Base-by-base conservation (phyloP, 352 stramenopile species). In the Bremia lactucae region DNA sequence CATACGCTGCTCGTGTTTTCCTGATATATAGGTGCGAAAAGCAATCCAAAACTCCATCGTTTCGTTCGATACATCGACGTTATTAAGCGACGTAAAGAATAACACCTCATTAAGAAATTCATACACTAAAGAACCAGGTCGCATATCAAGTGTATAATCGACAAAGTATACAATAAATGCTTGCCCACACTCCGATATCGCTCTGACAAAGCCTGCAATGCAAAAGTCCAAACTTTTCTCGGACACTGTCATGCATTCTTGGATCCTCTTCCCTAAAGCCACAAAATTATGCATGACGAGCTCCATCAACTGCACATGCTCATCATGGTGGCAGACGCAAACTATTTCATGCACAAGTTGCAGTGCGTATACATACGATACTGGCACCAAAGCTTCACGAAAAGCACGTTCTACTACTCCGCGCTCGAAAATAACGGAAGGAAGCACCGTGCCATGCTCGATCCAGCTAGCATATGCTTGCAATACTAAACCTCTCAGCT, bases 41-140 rank as follows among this genome's bases (percentile, higher is more conserved):
- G 82, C 65, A 49, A 89, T 82, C 77, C 77, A 89, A 21, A 89
- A 89, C 7, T 77, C 65, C 72, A 86, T 89, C 14, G 72, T 89
- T 46, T 79, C 72, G 35, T 86, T 86, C 4, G 77, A 86, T 13
- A 77, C 65, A 6, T 79, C 49, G 20, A 89, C 50, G 41, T 86
- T 65, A 36, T 72, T 66, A 19, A 82, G 24, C 6, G 68, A 61
- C 9, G 77, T 89, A 46, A 87, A 86, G 29, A 62, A 74, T 11
- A 89, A 34, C 15, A 89, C 60, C 11, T 64, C 72, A 6, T 84
- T 68, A 18, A 89, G 43, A 37, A 89, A 87, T 54, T 83, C 72
- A 49, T 84, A 83, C 19, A 87, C 74, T 2, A 89, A 57, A 10
- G 72, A 75, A 1, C 64, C 66, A 36, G 70, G 69, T n/a, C 51